Evolutionary conservation across 768 basidiomycete species (phyloP).

Genomic region (Hirschioporus abietinus): DNA sequence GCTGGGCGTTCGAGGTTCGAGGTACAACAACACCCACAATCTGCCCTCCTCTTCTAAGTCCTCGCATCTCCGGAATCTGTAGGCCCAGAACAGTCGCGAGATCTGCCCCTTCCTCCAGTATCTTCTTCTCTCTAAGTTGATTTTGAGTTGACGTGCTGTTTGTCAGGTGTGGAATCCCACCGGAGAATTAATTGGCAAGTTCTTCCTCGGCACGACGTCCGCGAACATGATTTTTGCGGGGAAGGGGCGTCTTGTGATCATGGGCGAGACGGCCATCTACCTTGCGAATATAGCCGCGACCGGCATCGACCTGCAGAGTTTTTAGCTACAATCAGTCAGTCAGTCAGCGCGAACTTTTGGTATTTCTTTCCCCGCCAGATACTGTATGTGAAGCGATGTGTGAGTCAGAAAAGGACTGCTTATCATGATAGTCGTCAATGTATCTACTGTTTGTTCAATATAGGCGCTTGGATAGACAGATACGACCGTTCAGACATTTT

Average conservation of each 20-base stretch:
- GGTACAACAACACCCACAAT: background rate
- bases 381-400: background rate
- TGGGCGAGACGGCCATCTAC: slow-evolving; percentile 35
- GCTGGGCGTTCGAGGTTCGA: background rate
- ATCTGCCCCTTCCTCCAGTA: background rate
- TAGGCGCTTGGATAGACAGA: background rate
- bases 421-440: background rate
- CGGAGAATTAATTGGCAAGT: slow-evolving; percentile 59
- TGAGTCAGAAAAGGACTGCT: background rate
- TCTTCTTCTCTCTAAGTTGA: background rate
- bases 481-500: background rate
- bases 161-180: slow-evolving; percentile 46
- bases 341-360: no score
- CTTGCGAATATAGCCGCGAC: slow-evolving; percentile 31
- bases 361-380: background rate
- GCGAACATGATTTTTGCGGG: slow-evolving; percentile 40
- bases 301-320: slow-evolving; percentile 16
- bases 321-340: background rate
- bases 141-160: background rate
- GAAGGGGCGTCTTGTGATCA: slow-evolving; percentile 32
- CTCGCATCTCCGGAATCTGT: background rate
- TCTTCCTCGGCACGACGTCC: slow-evolving; percentile 40
- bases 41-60: background rate
- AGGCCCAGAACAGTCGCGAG: background rate
- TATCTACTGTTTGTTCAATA: background rate